Conservation (phyloP, 2,329 filamentous ascomycete genomes). For the Colletotrichum cereale region DNA sequence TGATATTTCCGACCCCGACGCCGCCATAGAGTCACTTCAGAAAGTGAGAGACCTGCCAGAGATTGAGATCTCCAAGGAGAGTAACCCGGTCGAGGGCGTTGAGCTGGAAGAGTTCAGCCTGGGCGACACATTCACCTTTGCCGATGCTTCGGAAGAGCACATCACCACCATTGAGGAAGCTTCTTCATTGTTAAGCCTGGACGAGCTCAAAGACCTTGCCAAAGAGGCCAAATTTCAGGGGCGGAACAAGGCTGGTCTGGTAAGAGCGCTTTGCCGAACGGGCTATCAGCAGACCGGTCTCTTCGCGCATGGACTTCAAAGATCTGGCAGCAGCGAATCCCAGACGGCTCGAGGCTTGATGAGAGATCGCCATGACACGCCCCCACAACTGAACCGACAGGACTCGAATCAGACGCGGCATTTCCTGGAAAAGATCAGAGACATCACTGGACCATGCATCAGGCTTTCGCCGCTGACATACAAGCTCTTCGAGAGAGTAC, state of each 20-base stretch:
- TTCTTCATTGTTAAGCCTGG: slow-evolving; percentile 82
- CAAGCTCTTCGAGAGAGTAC: slow-evolving; percentile 91
- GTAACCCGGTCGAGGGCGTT: slow-evolving; percentile 47
- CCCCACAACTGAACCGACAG: slow-evolving; percentile 46
- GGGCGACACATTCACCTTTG: slow-evolving; percentile 77
- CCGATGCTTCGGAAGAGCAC: slow-evolving; percentile 79
- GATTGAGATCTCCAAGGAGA: slow-evolving; percentile 36
- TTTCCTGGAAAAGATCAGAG: slow-evolving; percentile 82
- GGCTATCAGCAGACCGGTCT: slow-evolving; percentile 83
- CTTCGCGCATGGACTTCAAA: slow-evolving; percentile 74
- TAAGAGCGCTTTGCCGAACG: slow-evolving; percentile 78
- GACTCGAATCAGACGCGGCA: slow-evolving; percentile 76
- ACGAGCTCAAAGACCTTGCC: slow-evolving; percentile 86
- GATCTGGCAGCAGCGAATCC: slow-evolving; percentile 72
- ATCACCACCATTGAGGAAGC: slow-evolving; percentile 88
- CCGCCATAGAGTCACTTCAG: slow-evolving; percentile 76
- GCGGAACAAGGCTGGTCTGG: slow-evolving; percentile 86
- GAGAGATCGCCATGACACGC: slow-evolving; percentile 48
- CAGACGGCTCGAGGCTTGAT: slow-evolving; percentile 56
- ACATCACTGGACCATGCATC: slow-evolving; percentile 84
- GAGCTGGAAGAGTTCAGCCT: slow-evolving; percentile 60
- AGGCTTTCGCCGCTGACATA: slow-evolving; percentile 79
- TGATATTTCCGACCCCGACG: slow-evolving; percentile 81
- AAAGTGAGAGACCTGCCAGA: slow-evolving; percentile 65
- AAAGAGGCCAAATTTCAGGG: slow-evolving; percentile 90